These are phyloP conservation scores for Aspergillus felis DNA, from an alignment of 2,329 filamentous ascomycete genomes.

Conservation along the genomic window DNA sequence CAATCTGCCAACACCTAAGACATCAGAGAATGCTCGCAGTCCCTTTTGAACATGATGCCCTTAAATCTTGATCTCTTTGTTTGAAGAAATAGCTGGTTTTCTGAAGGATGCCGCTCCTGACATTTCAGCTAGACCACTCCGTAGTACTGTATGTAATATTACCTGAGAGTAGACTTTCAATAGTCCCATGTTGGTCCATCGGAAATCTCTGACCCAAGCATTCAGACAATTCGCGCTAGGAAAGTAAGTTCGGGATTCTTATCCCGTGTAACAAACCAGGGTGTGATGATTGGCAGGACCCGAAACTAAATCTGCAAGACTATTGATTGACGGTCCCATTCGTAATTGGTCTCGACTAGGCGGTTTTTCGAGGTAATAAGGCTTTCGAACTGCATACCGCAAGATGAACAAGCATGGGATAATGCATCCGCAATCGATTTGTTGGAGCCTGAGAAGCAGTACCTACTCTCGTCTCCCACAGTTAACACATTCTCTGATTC, in stretches of 20 bases:
- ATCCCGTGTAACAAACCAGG: not conserved
- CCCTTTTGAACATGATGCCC: not conserved
- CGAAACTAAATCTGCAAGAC: not conserved
- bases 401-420: not conserved
- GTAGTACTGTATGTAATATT: not conserved
- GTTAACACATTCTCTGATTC: too few species aligned
- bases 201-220: not conserved
- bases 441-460: not conserved
- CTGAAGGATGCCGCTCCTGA: not conserved
- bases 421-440: too few species aligned
- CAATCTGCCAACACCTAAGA: not conserved
- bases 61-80: too few species aligned
- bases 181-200: not conserved
- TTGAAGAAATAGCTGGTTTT: not conserved
- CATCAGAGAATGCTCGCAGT: not conserved
- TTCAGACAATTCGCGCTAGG: not conserved
- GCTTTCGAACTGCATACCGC: not conserved
- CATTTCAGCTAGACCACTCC: not conserved
- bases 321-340: not conserved
- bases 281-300: not conserved
- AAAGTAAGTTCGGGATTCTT: not conserved
- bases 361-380: not conserved
- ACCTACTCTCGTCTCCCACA: not conserved
- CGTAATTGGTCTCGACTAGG: not conserved
- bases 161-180: not conserved